phyloP scores from a whole-genome alignment of 768 basidiomycete species.

The Hygrophorus pudorinus region DNA sequence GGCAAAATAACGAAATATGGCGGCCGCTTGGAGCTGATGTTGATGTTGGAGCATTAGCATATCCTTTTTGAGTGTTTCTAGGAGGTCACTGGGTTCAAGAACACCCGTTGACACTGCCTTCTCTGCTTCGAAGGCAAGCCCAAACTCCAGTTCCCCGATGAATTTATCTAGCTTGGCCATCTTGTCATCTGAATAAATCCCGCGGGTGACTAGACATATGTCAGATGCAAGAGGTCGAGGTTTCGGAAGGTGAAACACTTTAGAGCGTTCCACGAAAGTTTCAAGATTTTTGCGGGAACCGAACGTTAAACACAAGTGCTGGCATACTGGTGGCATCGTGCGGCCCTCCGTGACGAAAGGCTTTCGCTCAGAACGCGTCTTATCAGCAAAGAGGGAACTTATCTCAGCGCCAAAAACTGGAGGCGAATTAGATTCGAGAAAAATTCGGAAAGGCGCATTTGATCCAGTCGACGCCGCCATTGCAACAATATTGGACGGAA shows the following conservation, averaged over 20 bases:
- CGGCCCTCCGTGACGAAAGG: constrained; percentile 8
- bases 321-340: constrained; percentile 1
- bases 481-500: constrained; percentile 11
- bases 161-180: constrained; percentile 12
- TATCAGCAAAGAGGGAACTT: constrained; percentile 6
- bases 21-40: not conserved
- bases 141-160: constrained; percentile 20
- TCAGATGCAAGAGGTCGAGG: constrained; percentile 2
- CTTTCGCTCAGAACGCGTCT: constrained; percentile 14
- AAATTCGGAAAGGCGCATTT: constrained; percentile 16
- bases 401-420: constrained; percentile 13
- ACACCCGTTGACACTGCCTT: constrained; percentile 23
- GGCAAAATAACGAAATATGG: constrained; percentile 12
- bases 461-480: constrained; percentile 12
- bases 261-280: constrained; percentile 17
- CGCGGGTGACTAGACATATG: constrained; percentile 13
- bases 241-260: constrained; percentile 12
- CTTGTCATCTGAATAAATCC: constrained; percentile 6
- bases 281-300: not conserved
- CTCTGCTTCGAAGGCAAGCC: constrained; percentile 28
- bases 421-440: constrained; percentile 23
- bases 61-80: constrained; percentile 10
- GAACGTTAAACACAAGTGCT: not conserved
- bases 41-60: constrained; percentile 14
- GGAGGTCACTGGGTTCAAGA: constrained; percentile 15